Evolutionary conservation across 345 rosid genomes (phyloP), one percentile per base, ranked within the genome.

Genomic region (Brassica juncea): DNA sequence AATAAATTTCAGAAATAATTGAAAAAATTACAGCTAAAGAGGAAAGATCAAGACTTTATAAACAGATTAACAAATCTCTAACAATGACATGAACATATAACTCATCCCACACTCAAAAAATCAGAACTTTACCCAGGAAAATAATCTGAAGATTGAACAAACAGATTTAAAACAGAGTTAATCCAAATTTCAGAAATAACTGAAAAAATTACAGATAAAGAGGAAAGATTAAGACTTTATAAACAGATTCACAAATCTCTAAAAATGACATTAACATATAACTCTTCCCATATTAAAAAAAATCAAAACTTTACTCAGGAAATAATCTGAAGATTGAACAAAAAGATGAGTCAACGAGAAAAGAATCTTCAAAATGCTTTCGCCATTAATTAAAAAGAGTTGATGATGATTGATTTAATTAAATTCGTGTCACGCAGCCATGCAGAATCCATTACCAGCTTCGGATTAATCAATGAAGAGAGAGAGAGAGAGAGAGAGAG

Each of bases 401-500:
- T 25, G 35, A 68, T 30, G 35, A 27, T 7, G 23, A 25, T 4
- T 49, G 55, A 49, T 55, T 37, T 60, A 15, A 15, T 37, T n/a
- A 74, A 67, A 4, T 32, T 68, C 32, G 14, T 31, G n/a, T 73
- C 15, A 49, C 35, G 54, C 0, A 49, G 37, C 42, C 83, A 80
- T 80, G 80, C 79, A 83, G 11, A 15, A 72, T 19, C 34, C 49
- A 71, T 1, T 3, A 66, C 6, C 2, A 77, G 42, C 75, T 67
- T 73, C 44, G 15, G 8, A 76, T 63, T 19, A 12, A 21, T 66
- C 63, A 68, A 75, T 15, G 27, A 75, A 32, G 59, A 72, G 14
- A 71, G 9, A 4, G n/a, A 58, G 57, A 30, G 25, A 16, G 30
- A 71, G 23, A 3, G 66, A 78, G 34, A 60, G 21, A 61, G 60